These are phyloP conservation scores for Pyrenula massariospora DNA, from an alignment of 495 filamentous ascomycete species.

Conservation along the genomic window DNA sequence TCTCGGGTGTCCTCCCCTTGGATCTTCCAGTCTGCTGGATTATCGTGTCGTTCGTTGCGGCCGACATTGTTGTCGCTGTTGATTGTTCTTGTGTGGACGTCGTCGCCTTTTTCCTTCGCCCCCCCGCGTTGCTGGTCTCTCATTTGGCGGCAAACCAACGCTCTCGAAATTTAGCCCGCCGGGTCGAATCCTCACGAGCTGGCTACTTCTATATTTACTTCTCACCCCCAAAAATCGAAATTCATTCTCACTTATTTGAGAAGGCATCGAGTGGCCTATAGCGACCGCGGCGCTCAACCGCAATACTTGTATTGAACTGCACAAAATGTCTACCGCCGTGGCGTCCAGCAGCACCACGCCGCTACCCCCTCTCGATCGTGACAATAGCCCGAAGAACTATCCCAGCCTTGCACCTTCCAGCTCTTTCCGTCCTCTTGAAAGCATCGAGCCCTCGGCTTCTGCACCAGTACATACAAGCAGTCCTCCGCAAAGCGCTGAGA, in stretches of 20 bases:
- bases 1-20: background rate
- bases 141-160: background rate
- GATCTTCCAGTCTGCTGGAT: background rate
- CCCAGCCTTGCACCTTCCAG: conserved; percentile 27
- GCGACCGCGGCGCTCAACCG: background rate
- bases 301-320: conserved; percentile 6
- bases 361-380: conserved; percentile 34
- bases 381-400: conserved; percentile 36
- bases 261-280: background rate
- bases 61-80: background rate
- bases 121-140: background rate
- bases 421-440: conserved; percentile 4
- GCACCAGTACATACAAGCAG: conserved; percentile 26
- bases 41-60: background rate
- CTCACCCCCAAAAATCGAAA: background rate
- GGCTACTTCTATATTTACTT: background rate
- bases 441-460: conserved; percentile 7
- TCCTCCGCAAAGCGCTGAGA: conserved; percentile 27
- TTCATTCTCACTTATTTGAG: background rate
- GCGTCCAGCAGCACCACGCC: conserved; percentile 33
- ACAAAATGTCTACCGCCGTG: conserved; percentile 40
- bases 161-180: background rate
- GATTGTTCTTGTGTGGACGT: background rate
- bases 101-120: background rate
- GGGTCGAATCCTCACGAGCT: background rate